Evolutionary conservation across 768 basidiomycete genomes (phyloP).

Genomic region (Tylopilus subfusipes): DNA sequence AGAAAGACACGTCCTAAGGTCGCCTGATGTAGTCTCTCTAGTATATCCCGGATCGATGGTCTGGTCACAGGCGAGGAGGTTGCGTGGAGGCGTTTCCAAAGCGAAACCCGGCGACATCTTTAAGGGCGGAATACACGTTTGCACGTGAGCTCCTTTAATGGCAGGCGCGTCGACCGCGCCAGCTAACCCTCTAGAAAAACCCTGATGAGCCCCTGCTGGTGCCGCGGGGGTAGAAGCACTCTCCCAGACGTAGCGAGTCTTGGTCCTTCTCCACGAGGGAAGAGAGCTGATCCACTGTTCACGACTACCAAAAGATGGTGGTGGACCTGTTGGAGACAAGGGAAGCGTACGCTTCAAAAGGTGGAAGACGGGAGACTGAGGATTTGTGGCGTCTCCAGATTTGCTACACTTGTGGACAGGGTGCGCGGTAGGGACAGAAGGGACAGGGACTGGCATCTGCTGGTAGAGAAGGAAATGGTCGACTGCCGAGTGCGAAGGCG

Average conservation of each 20-base stretch:
- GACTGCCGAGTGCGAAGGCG: constrained; percentile 42
- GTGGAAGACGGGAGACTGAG: constrained; percentile 46
- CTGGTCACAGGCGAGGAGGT: constrained; percentile 33
- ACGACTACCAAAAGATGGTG: constrained; percentile 60
- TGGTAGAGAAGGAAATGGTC: constrained; percentile 37
- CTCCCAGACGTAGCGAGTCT: constrained; percentile 65
- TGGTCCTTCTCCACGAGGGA: constrained; percentile 67
- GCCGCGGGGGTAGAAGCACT: constrained; percentile 36
- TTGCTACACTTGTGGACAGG: constrained; percentile 59
- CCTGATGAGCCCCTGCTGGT: constrained; percentile 37
- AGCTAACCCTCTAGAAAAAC: constrained; percentile 74
- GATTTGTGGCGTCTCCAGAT: constrained; percentile 37
- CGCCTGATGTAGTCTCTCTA: neutral
- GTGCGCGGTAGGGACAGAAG: constrained; percentile 56
- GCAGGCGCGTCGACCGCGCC: constrained; percentile 72
- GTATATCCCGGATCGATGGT: neutral
- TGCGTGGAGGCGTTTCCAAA: constrained; percentile 13
- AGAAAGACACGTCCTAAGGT: neutral
- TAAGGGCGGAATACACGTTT: constrained; percentile 82
- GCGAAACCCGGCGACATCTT: constrained; percentile 18
- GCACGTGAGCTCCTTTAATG: constrained; percentile 83
- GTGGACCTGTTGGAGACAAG: constrained; percentile 55
- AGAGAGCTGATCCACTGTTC: constrained; percentile 74
- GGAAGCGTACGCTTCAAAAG: constrained; percentile 57
- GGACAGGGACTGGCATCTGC: constrained; percentile 90